These are phyloP conservation scores for Solanum verrucosum DNA, from an alignment of 257 asterid genomes.

Conservation along the genomic window DNA sequence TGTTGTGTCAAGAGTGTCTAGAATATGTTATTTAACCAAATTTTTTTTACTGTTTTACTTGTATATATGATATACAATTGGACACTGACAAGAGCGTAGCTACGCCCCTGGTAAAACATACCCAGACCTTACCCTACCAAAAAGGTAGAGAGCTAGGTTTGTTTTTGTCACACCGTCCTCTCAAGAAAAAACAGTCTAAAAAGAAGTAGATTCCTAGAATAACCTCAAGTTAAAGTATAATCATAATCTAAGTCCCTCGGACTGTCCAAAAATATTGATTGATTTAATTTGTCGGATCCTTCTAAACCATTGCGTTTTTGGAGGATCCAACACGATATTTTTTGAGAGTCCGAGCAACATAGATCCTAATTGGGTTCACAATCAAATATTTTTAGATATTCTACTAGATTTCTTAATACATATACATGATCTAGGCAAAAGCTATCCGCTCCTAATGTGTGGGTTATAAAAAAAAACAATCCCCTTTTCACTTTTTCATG, in stretches of 20 bases:
- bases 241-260: background rate
- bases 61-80: background rate
- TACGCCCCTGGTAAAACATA: background rate
- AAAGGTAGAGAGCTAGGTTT: background rate
- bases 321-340: background rate
- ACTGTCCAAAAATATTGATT: background rate
- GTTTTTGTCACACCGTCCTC: background rate
- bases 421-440: background rate
- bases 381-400: background rate
- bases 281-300: background rate
- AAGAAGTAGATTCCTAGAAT: background rate
- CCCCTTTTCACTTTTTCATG: background rate
- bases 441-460: background rate
- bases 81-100: background rate
- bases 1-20: background rate
- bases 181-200: background rate
- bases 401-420: background rate
- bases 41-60: too few species aligned
- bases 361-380: background rate
- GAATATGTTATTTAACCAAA: too few species aligned
- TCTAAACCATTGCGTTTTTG: background rate
- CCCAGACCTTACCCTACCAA: background rate
- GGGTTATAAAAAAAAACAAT: background rate
- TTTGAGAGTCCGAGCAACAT: background rate
- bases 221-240: background rate